Conservation (phyloP, 129 eudicot genomes). For the Calendula officinalis region DNA sequence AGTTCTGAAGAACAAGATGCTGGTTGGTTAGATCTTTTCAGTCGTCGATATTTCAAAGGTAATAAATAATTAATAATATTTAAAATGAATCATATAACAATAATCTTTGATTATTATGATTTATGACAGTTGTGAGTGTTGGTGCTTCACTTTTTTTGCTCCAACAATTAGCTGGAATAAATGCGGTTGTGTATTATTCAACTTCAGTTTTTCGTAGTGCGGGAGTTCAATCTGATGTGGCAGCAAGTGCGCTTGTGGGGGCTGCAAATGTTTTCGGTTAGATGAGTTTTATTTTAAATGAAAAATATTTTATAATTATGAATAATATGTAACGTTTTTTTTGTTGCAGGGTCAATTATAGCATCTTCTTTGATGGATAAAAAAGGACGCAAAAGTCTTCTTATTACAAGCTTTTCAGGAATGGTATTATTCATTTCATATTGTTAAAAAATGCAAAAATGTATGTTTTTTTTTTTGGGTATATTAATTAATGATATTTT, state of each 20-base stretch:
- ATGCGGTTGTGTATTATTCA: slow-evolving; percentile 91
- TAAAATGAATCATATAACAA: background rate
- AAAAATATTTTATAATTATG: background rate
- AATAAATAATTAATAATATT: slow-evolving; percentile 19
- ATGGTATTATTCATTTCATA: slow-evolving; percentile 51
- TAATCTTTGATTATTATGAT: background rate
- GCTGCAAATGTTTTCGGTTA: slow-evolving; percentile 92
- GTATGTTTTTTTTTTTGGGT: background rate
- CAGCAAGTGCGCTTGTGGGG: slow-evolving; percentile 98
- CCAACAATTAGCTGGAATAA: slow-evolving; percentile 98
- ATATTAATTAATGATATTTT: slow-evolving; percentile 1
- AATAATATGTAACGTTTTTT: background rate
- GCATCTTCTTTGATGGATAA: slow-evolving; percentile 94
- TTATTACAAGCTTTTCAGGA: slow-evolving; percentile 81
- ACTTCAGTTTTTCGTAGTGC: slow-evolving; percentile 91
- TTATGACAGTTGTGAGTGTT: slow-evolving; percentile 80
- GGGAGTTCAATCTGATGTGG: slow-evolving; percentile 90
- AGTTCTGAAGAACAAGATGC: slow-evolving; percentile 85
- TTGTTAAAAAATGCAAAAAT: background rate
- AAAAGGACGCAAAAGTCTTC: slow-evolving; percentile 92
- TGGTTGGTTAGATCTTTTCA: slow-evolving; percentile 94
- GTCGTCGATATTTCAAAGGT: slow-evolving; percentile 85
- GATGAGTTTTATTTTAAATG: slow-evolving; percentile 22
- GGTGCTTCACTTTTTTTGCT: slow-evolving; percentile 90
- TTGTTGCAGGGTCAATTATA: slow-evolving; percentile 61